Evolutionary conservation across 1,139 yeast species (phyloP).

Genomic region (Pichia sp.): DNA sequence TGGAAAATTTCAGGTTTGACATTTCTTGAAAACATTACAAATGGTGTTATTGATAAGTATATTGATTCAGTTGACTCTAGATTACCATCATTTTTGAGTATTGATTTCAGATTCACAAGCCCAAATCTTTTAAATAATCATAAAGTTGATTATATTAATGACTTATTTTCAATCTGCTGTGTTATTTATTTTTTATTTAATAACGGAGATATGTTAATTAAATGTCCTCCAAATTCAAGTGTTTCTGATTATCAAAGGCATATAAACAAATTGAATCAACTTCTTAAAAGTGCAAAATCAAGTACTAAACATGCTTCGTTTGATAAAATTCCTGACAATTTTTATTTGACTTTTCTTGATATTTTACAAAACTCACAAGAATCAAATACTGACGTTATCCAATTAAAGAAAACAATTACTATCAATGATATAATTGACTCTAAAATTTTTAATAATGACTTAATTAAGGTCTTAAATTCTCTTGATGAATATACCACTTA

Average conservation of each 20-base stretch:
- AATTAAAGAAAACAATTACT: slow-evolving; percentile 36
- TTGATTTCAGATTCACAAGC: slow-evolving; percentile 67
- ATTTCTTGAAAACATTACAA: slow-evolving; percentile 50
- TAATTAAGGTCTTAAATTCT: slow-evolving; percentile 75
- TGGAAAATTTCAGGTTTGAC: slow-evolving; percentile 86
- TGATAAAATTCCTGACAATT: slow-evolving; percentile 27
- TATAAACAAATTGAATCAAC: slow-evolving; percentile 19
- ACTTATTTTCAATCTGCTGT: slow-evolving; percentile 77
- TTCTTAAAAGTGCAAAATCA: slow-evolving; percentile 11
- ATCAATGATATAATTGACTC: slow-evolving; percentile 49
- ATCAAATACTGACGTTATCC: slow-evolving; percentile 35
- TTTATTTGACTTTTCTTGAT: slow-evolving; percentile 21
- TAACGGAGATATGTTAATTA: slow-evolving; percentile 37
- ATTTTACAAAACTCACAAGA: slow-evolving; percentile 24
- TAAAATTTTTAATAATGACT: slow-evolving; percentile 67
- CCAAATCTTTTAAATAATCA: slow-evolving; percentile 66
- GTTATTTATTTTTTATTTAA: slow-evolving; percentile 58
- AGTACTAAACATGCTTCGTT: slow-evolving; percentile 22
- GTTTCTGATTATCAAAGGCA: slow-evolving; percentile 28
- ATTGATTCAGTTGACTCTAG: slow-evolving; percentile 65
- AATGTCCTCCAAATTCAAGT: slow-evolving; percentile 34
- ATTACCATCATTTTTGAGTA: slow-evolving; percentile 64
- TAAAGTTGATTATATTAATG: slow-evolving; percentile 60
- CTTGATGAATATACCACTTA: slow-evolving; percentile 82
- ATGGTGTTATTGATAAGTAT: slow-evolving; percentile 40